A percentile compares a stretch with the other conserved stretches of the same genome.
Evolutionary conservation across 805 yeast genomes (phyloP).

Genomic region (Candida dajiaensis): DNA sequence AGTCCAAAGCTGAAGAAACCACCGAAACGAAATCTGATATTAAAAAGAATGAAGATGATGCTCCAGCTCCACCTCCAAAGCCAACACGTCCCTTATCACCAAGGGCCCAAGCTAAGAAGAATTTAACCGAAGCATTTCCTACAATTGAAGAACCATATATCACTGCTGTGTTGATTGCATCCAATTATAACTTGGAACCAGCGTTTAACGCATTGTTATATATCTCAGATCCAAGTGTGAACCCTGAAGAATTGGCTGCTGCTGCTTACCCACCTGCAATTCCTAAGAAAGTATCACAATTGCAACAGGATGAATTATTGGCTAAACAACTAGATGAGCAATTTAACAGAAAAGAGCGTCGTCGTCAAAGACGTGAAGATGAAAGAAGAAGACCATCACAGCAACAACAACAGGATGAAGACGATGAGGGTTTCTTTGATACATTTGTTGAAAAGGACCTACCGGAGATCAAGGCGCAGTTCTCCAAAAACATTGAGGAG

Average conservation of each 20-base stretch:
- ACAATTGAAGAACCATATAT: slow-evolving; percentile 61
- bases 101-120: slow-evolving; percentile 43
- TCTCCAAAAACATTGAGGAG: slow-evolving; percentile 74
- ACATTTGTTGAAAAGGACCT: slow-evolving; percentile 50
- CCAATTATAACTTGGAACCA: slow-evolving; percentile 71
- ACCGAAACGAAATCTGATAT: too few species aligned
- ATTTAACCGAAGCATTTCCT: slow-evolving; percentile 85
- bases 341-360: slow-evolving; percentile 31
- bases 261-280: slow-evolving; percentile 21
- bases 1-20: too few species aligned
- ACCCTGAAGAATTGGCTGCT: slow-evolving; percentile 36
- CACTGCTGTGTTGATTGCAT: slow-evolving; percentile 79
- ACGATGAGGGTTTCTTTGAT: slow-evolving; percentile 44
- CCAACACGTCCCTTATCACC: slow-evolving; percentile 64
- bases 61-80: slow-evolving; percentile 35
- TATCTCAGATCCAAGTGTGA: slow-evolving; percentile 61
- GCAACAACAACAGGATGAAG: slow-evolving; percentile 21
- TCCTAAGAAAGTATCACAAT: slow-evolving; percentile 32
- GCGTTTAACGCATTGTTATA: slow-evolving; percentile 86
- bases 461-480: slow-evolving; percentile 57
- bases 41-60: slow-evolving; percentile 5
- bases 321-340: slow-evolving; percentile 78
- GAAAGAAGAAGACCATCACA: slow-evolving; percentile 18
- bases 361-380: slow-evolving; percentile 24
- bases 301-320: slow-evolving; percentile 69